Evolutionary conservation across 345 rosid species (phyloP).

Genomic region (Cardamine chenopodiifolia): DNA sequence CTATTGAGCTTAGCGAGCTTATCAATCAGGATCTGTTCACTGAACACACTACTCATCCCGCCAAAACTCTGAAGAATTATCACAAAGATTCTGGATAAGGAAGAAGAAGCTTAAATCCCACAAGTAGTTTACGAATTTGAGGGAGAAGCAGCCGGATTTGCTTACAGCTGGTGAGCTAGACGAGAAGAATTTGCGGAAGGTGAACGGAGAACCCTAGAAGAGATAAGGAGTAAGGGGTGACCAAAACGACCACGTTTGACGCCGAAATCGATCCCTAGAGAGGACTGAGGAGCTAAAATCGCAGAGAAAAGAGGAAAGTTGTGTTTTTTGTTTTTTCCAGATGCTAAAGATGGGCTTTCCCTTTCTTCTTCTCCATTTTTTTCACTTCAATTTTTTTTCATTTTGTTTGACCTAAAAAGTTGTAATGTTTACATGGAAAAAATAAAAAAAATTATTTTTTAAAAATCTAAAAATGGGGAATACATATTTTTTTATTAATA

Average conservation of each 20-base stretch:
- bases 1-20: constrained; percentile 97
- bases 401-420: constrained; percentile 38
- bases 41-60: constrained; percentile 91
- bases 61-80: constrained; percentile 15
- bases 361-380: neutral
- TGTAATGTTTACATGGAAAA: neutral
- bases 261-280: neutral
- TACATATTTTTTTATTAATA: constrained; percentile 14
- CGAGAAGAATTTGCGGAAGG: constrained; percentile 29
- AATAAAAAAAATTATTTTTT: neutral
- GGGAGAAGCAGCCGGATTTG: constrained; percentile 8
- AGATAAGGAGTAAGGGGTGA: neutral
- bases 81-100: neutral
- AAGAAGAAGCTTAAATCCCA: constrained; percentile 17
- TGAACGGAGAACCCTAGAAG: constrained; percentile 40
- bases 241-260: constrained; percentile 34
- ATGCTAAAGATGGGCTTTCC: constrained; percentile 4
- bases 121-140: neutral
- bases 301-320: constrained; percentile 31
- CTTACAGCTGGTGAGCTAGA: neutral
- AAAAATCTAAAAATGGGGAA: neutral
- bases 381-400: constrained; percentile 5
- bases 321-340: neutral
- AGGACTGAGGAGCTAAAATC: constrained; percentile 19
- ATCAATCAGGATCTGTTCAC: constrained; percentile 90